Conservation (phyloP, 768 basidiomycete genomes). For the Udeniomyces megalosporus region DNA sequence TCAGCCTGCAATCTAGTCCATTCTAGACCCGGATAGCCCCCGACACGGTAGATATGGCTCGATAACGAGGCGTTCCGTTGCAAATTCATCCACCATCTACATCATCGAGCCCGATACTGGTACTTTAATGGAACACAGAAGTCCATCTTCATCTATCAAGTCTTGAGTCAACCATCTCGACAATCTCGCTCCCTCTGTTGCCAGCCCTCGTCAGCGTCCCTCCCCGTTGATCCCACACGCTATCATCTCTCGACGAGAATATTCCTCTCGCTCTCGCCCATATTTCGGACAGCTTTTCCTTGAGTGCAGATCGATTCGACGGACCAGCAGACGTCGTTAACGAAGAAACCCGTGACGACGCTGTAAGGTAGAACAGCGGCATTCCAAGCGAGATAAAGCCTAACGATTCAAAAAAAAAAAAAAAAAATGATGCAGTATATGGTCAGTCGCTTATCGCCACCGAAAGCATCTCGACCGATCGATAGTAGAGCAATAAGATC, state of each 20-base stretch:
- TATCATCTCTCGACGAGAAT: background rate
- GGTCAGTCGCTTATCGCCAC: too few species aligned
- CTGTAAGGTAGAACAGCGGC: constrained; percentile 11
- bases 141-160: too few species aligned
- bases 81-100: too few species aligned
- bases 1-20: too few species aligned
- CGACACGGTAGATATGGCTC: too few species aligned
- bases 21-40: too few species aligned
- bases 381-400: constrained; percentile 10
- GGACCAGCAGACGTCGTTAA: background rate
- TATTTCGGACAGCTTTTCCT: background rate
- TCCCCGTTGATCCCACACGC: background rate
- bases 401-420: background rate
- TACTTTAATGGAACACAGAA: too few species aligned
- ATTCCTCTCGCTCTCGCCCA: background rate
- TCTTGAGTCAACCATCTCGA: background rate
- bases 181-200: background rate
- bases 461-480: too few species aligned
- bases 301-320: too few species aligned
- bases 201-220: background rate
- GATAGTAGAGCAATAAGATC: background rate
- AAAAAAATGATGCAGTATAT: too few species aligned
- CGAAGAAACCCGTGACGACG: background rate
- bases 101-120: too few species aligned
- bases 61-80: too few species aligned